A percentile compares a stretch with the other conserved stretches of the same genome.
Conservation (phyloP, 768 basidiomycete species). For the Sutorius australiensis region DNA sequence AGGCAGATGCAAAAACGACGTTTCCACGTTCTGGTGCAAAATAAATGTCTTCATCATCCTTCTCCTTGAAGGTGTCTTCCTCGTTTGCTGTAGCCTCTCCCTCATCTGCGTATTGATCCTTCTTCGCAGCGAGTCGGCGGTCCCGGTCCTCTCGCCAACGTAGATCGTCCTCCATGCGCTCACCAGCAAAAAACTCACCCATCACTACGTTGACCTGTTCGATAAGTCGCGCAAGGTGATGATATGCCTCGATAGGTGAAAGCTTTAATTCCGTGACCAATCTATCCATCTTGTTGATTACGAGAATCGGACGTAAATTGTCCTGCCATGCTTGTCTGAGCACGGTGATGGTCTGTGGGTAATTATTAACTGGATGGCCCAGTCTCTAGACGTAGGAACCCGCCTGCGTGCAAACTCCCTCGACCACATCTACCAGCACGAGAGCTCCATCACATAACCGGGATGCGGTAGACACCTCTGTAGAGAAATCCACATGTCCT, state of each 20-base stretch:
- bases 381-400: conserved; percentile 19
- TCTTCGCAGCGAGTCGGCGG: conserved; percentile 71
- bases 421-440: conserved; percentile 93
- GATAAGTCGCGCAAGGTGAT: conserved; percentile 88
- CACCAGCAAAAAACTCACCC: conserved; percentile 93
- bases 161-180: conserved; percentile 95
- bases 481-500: conserved; percentile 98
- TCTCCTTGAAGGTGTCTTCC: conserved; percentile 78
- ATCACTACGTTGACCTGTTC: conserved; percentile 98
- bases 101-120: conserved; percentile 64
- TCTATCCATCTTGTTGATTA: conserved; percentile 96
- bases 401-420: conserved; percentile 97
- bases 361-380: background rate
- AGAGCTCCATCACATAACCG: conserved; percentile 93
- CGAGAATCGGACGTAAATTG: conserved; percentile 81
- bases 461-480: conserved; percentile 93
- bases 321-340: conserved; percentile 94
- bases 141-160: conserved; percentile 93
- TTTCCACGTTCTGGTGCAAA: conserved; percentile 95
- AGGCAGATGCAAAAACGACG: conserved; percentile 92
- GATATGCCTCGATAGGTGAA: conserved; percentile 87
- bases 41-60: conserved; percentile 96
- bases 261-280: conserved; percentile 91
- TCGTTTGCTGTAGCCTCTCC: conserved; percentile 58
- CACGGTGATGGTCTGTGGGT: conserved; percentile 82